Base-by-base conservation (phyloP, 345 rosid species). In the Eucalyptus pauciflora region DNA sequence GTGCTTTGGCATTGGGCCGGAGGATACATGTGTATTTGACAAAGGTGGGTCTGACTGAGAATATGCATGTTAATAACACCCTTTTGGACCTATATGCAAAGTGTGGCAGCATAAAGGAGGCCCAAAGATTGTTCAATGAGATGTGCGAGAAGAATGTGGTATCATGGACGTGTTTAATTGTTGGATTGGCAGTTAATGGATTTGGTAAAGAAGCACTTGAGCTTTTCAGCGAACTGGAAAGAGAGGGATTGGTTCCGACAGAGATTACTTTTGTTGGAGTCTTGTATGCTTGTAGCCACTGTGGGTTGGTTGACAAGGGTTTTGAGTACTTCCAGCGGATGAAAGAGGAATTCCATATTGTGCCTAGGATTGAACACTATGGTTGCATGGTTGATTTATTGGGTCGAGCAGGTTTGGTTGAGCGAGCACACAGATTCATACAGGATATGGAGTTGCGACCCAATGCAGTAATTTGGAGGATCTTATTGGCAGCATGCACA, bases 331-430 rank as follows among this genome's bases (percentile, higher is more conserved):
- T 97, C 83, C 87, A 14, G 46, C 94, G 91, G 89, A 97, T 96
- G 98, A 91, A 85, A 90, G 96, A 95, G 17, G 93, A 95, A 88
- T 94, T 92, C 89, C 92, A 94, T 56, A 94, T 97, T 76, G 88
- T 90, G 88, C 96, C 99, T n/a, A 92, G 91, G 91, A 95, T 96
- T 12, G 99, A 97, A 89, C 99, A 97, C 92, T 89, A 91, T 87
- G 99, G 99, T 88, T 96, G 99, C 89, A 95, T 96, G 95, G 97
- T 97, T 33, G 99, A 97, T 94, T 89, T 97, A 93, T 88, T 96
- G 91, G 95, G 98, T 58, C 91, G 99, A 88, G 96, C 99, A 31
- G 98, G 99, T 62, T 90, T 92, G 90, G 96, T 96, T 83, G 94
- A 92, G 88, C 90, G 94, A 89, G 99, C 99, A 1, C 92, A 90